Evolutionary conservation across 176 grass and related monocot genomes (phyloP).

Genomic region (Triticum timopheevii): DNA sequence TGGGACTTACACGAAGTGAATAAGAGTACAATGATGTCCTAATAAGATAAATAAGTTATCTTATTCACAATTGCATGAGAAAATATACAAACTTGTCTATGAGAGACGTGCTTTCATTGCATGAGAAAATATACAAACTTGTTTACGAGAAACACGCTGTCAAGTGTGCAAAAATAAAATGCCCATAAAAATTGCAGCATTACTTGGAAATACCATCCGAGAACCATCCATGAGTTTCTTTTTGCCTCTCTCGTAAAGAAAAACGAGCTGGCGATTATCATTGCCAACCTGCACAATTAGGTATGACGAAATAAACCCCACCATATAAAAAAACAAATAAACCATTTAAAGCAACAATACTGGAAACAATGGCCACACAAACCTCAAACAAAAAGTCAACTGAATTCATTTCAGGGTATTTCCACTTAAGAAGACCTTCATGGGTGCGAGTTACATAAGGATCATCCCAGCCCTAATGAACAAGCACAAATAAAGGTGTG

Average conservation of each 20-base stretch:
- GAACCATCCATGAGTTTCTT: slow-evolving; percentile 86
- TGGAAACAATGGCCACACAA: background rate
- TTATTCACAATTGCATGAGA: background rate
- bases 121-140: background rate
- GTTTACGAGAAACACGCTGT: background rate
- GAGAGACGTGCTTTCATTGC: background rate
- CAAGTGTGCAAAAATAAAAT: background rate
- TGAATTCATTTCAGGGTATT: slow-evolving; percentile 95
- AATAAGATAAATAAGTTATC: background rate
- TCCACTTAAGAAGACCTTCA: slow-evolving; percentile 97
- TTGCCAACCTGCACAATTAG: slow-evolving; percentile 46
- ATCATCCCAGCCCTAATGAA: slow-evolving; percentile 91
- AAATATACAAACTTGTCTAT: background rate
- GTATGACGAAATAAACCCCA: slow-evolving; percentile 19
- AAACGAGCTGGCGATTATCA: slow-evolving; percentile 67
- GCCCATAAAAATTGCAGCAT: slow-evolving; percentile 14
- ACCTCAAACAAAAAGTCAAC: slow-evolving; percentile 98
- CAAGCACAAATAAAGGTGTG: slow-evolving; percentile 1
- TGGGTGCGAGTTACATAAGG: slow-evolving; percentile 95
- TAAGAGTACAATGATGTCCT: slow-evolving; percentile 1
- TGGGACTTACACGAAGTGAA: slow-evolving; percentile 59
- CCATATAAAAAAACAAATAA: background rate
- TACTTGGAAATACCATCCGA: slow-evolving; percentile 59
- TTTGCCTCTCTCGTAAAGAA: slow-evolving; percentile 79
- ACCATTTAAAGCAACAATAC: slow-evolving; percentile 5